Evolutionary conservation across 257 asterid species (phyloP).

Genomic region (Rhazya stricta): DNA sequence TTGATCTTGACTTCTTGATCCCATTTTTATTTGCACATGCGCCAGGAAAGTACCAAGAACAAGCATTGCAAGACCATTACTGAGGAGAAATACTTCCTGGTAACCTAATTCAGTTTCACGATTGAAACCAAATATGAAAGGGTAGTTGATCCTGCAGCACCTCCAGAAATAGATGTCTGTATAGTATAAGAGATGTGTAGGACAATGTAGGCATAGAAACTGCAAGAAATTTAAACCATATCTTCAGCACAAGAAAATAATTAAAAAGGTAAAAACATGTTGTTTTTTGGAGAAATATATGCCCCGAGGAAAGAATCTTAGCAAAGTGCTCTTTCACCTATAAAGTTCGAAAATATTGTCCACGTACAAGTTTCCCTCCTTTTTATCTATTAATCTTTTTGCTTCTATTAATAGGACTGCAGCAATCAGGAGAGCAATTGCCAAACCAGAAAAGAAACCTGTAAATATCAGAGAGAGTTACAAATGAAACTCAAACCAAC

Average conservation of each 20-base stretch:
- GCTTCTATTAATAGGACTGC: conserved; percentile 48
- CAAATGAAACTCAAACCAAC: background rate
- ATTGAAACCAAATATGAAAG: conserved; percentile 78
- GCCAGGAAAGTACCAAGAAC: conserved; percentile 58
- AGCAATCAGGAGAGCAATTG: conserved; percentile 60
- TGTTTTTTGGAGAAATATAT: background rate
- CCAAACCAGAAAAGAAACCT: conserved; percentile 84
- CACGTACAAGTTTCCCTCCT: conserved; percentile 44
- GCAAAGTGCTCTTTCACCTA: conserved; percentile 35
- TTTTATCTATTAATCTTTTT: conserved; percentile 40
- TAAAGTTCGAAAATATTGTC: conserved; percentile 66
- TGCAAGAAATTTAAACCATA: conserved; percentile 34
- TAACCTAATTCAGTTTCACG: conserved; percentile 74
- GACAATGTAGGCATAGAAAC: conserved; percentile 58
- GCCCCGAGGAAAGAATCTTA: background rate
- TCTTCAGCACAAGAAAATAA: conserved; percentile 17
- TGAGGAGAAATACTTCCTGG: conserved; percentile 68
- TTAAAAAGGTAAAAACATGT: background rate
- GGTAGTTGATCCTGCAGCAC: conserved; percentile 75
- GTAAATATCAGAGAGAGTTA: conserved; percentile 20
- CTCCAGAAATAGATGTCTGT: conserved; percentile 79
- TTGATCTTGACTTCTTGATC: conserved; percentile 39
- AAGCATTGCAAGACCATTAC: conserved; percentile 66
- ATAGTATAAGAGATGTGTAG: conserved; percentile 69
- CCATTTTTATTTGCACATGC: conserved; percentile 66